Evolutionary conservation across 768 basidiomycete species (phyloP), one percentile per base, ranked within the genome.

Genomic region (Boletus sp.): DNA sequence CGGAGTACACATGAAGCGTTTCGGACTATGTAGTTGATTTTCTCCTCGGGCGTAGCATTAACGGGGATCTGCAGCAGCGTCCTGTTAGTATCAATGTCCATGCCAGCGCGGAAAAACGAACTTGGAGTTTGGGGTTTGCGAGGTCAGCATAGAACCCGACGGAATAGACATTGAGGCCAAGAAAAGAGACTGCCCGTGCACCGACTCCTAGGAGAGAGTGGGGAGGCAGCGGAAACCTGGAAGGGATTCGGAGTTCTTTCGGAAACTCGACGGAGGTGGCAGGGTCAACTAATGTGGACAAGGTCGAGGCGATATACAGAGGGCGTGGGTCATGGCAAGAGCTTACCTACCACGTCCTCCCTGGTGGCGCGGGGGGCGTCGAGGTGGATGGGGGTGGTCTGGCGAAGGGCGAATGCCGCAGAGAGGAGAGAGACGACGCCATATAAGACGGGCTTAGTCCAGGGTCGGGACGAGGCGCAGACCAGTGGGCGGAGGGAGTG

Each of bases 111-210:
- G 27, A 34, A 30, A 42, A 10, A 64, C 74, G 48, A 48, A 87
- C 87, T 50, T 79, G 77, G 53, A 90, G 75, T 39, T 76, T 78
- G 1, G 85, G 81, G 56, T 84, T 81, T n/a, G 75, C 63, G 41
- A 93, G 72, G 67, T 96, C 92, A 7, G 90, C 88, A 69, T 96
- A 97, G 72, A 97, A 93, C 2, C 82, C 94, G 33, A 92, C 83
- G 11, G 88, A 88, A 71, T 97, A 97, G 15, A 96, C 93, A 65
- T 90, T 84, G 58, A 97, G 82, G 7, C 85, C 79, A 37, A 96
- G 76, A 71, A 97, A 93, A 14, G 92, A 93, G 30, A 97, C 93
- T 0, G 86, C 90, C 47, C 94, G 78, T 37, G 93, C 91, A 23
- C 94, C 94, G 1, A 92, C 74, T 7, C 94, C 94, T 19, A 97